Conservation (phyloP, 306 rosid species). For the Lupinus albus region DNA sequence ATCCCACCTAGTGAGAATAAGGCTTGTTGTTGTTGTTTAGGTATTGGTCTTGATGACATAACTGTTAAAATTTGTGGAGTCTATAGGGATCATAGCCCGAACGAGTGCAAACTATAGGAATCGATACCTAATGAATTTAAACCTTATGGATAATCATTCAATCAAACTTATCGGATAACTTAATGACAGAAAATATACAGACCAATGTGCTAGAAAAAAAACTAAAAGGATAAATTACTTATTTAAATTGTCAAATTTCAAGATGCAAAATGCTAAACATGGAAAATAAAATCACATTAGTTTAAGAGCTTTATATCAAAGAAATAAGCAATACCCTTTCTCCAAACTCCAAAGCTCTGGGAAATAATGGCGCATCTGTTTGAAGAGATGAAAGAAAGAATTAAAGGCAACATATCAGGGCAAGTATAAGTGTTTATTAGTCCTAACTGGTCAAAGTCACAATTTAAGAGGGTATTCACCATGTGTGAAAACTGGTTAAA, state of each 20-base stretch:
- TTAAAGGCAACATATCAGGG: constrained; percentile 30
- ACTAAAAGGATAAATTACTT: too few relatives aligned
- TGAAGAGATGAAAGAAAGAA: constrained; percentile 35
- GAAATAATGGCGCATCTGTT: constrained; percentile 74
- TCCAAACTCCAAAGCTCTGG: constrained; percentile 89
- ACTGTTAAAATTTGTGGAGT: neutral
- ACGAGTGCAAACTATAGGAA: neutral
- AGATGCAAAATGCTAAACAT: too few relatives aligned
- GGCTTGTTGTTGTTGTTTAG: too few relatives aligned
- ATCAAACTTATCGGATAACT: neutral
- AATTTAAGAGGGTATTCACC: neutral
- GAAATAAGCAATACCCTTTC: constrained; percentile 60
- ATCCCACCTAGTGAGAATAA: too few relatives aligned
- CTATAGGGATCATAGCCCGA: neutral
- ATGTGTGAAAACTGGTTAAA: neutral
- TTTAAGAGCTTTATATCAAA: constrained; percentile 19
- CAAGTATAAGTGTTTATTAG: constrained; percentile 18
- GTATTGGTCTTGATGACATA: too few relatives aligned
- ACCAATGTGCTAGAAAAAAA: too few relatives aligned
- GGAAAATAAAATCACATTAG: too few relatives aligned
- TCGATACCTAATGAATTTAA: neutral
- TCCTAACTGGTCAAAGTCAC: constrained; percentile 18
- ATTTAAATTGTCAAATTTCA: too few relatives aligned
- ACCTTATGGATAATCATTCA: neutral
- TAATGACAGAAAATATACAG: too few relatives aligned